phyloP scores from a whole-genome alignment of 2,329 filamentous ascomycete species.

The Neofusicoccum parvum region DNA sequence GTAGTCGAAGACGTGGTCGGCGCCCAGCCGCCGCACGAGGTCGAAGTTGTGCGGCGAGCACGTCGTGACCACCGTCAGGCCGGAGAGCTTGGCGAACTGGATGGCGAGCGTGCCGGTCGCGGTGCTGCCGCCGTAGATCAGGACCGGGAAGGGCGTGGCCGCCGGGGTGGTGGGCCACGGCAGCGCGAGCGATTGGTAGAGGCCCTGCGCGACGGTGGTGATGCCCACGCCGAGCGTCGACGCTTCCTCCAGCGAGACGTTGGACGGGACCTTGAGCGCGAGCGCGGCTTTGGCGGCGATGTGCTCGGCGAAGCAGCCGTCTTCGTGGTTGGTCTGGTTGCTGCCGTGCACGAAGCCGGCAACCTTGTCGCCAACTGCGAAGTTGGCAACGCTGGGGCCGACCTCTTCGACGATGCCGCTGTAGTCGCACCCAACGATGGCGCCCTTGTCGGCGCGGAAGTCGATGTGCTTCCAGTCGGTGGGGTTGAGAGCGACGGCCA shows the following conservation, averaged over 20 bases:
- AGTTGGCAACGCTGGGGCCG: constrained; percentile 52
- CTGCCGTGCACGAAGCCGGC: constrained; percentile 55
- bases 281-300: constrained; percentile 55
- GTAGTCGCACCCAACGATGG: constrained; percentile 55
- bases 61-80: constrained; percentile 9
- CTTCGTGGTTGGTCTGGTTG: constrained; percentile 41
- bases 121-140: constrained; percentile 56
- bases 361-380: constrained; percentile 56
- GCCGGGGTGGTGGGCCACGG: constrained; percentile 33
- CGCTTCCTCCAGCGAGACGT: constrained; percentile 55
- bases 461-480: constrained; percentile 56
- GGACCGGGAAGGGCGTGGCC: constrained; percentile 41
- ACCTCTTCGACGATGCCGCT: constrained; percentile 56
- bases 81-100: constrained; percentile 44
- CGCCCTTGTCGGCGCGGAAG: constrained; percentile 35
- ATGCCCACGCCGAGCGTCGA: constrained; percentile 56
- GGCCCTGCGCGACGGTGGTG: constrained; percentile 52
- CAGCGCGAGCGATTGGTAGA: constrained; percentile 48
- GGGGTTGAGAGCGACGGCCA: constrained; percentile 53
- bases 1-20: constrained; percentile 50
- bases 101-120: constrained; percentile 55
- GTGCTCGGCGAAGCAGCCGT: constrained; percentile 59
- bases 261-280: constrained; percentile 50
- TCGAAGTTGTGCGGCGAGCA: constrained; percentile 21
- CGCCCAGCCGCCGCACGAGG: constrained; percentile 7